Conservation (phyloP, 2,329 filamentous ascomycete genomes). For the Emericellopsis cladophorae region DNA sequence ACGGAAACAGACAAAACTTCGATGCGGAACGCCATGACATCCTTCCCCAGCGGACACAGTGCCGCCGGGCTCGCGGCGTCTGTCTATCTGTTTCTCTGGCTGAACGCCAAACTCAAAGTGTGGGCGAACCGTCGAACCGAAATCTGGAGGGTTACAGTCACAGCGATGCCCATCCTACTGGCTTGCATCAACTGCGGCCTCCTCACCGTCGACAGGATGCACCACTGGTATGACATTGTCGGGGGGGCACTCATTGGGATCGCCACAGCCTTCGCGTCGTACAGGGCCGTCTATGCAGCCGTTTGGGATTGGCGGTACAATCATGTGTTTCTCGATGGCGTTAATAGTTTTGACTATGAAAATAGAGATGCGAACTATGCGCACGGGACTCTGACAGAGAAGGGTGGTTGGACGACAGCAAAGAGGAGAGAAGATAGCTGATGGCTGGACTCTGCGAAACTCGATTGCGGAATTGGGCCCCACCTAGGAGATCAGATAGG, state of each 20-base stretch:
- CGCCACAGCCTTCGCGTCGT: conserved; percentile 47
- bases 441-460: too few relatives aligned
- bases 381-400: conserved; percentile 4
- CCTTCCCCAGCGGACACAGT: conserved; percentile 62
- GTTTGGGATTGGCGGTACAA: conserved; percentile 58
- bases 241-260: conserved; percentile 52
- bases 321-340: conserved; percentile 48
- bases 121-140: conserved; percentile 53
- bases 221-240: conserved; percentile 60
- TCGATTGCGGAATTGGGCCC: too few relatives aligned
- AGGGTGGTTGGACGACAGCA: conserved; percentile 1
- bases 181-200: conserved; percentile 47
- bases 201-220: conserved; percentile 51
- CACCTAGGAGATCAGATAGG: too few relatives aligned
- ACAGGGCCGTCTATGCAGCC: conserved; percentile 53
- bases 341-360: conserved; percentile 16
- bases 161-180: conserved; percentile 46
- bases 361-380: conserved; percentile 2
- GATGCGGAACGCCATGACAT: conserved; percentile 59
- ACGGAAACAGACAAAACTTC: conserved; percentile 45
- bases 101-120: conserved; percentile 68
- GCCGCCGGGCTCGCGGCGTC: conserved; percentile 63
- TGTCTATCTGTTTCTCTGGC: conserved; percentile 57
- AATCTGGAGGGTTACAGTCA: conserved; percentile 52
- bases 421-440: too few relatives aligned